These are phyloP conservation scores for Ophiostoma tasmaniense DNA, from an alignment of 2,329 filamentous ascomycete genomes.

Conservation along the genomic window DNA sequence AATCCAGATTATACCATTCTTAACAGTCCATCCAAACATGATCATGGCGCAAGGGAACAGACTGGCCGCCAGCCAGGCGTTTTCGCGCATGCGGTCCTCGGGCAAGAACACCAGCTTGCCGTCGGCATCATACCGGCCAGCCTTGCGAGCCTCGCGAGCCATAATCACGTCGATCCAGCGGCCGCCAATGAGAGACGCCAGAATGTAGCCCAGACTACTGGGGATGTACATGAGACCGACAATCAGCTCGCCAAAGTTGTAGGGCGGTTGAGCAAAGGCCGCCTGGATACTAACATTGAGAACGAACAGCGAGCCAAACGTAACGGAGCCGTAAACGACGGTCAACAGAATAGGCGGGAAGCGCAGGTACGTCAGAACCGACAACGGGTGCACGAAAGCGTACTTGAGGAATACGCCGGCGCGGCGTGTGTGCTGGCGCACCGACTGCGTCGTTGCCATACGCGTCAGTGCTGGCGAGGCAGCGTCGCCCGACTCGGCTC, in stretches of 20 bases:
- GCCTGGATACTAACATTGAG: conserved; percentile 70
- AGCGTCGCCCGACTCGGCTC: conserved; percentile 5
- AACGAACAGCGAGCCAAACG: conserved; percentile 67
- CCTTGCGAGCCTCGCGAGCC: conserved; percentile 63
- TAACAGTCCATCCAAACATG: conserved; percentile 68
- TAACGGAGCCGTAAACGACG: conserved; percentile 65
- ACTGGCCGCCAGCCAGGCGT: conserved; percentile 65
- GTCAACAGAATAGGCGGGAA: conserved; percentile 66
- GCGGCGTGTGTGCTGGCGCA: conserved; percentile 47
- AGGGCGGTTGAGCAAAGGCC: conserved; percentile 58
- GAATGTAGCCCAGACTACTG: conserved; percentile 62
- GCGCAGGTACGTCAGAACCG: conserved; percentile 60
- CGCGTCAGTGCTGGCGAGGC: conserved; percentile 31
- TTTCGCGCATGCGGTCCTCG: conserved; percentile 76
- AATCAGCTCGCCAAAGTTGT: conserved; percentile 58
- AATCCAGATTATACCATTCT: conserved; percentile 57
- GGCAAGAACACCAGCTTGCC: conserved; percentile 61
- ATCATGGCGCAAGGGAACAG: conserved; percentile 63
- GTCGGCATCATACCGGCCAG: conserved; percentile 56
- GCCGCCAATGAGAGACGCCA: conserved; percentile 61
- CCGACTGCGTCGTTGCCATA: conserved; percentile 50
- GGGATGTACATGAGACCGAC: conserved; percentile 73
- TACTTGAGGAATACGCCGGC: conserved; percentile 47
- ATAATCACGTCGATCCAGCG: conserved; percentile 76
- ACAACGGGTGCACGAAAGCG: conserved; percentile 62